Evolutionary conservation across 116 monocot species (phyloP).

Genomic region (Trichopus zeylanicus): DNA sequence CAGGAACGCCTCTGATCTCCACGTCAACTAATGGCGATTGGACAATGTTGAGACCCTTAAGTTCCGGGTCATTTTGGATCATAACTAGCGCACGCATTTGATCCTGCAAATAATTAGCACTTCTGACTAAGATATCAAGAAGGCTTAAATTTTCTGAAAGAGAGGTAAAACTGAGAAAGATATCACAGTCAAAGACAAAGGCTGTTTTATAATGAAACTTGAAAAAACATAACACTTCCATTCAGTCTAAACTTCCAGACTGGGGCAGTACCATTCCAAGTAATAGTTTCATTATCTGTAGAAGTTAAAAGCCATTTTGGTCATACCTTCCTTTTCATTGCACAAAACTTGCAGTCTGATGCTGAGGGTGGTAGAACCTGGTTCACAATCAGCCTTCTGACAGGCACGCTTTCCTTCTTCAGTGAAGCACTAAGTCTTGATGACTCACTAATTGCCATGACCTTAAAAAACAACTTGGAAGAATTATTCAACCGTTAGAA

Average conservation of each 20-base stretch:
- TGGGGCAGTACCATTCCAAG: no score
- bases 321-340: constrained; percentile 83
- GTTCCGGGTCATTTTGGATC: constrained; percentile 70
- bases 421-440: constrained; percentile 75
- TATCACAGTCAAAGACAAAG: no score
- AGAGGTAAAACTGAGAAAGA: no score
- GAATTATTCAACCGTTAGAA: background rate
- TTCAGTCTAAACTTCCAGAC: no score
- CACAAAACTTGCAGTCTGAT: constrained; percentile 94
- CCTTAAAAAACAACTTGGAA: constrained; percentile 17
- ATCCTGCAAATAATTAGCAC: constrained; percentile 64
- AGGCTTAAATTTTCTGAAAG: no score
- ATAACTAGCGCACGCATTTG: constrained; percentile 83
- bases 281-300: no score
- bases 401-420: constrained; percentile 85
- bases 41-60: constrained; percentile 49
- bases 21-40: constrained; percentile 90
- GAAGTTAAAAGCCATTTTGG: no score
- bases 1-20: constrained; percentile 96
- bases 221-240: no score
- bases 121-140: no score
- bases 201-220: no score
- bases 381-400: constrained; percentile 80
- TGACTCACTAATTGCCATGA: constrained; percentile 86
- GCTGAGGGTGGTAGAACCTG: constrained; percentile 86